Conservation (phyloP, 257 asterid genomes). For the Solanum rostratum region DNA sequence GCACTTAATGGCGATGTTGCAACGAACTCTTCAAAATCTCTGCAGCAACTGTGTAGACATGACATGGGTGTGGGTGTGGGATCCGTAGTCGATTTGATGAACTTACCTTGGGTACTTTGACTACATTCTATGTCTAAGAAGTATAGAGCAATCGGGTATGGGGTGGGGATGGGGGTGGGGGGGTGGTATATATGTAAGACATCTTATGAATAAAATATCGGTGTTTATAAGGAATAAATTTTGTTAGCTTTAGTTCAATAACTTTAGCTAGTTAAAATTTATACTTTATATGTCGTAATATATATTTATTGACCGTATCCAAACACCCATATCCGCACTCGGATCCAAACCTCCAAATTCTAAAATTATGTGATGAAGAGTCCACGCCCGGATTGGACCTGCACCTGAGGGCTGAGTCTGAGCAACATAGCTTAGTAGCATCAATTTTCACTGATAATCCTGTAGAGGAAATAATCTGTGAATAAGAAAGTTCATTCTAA, state of each 20-base stretch:
- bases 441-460: not conserved
- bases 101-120: not conserved
- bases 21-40: not conserved
- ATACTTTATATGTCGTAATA: not conserved
- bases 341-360: not conserved
- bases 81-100: not conserved
- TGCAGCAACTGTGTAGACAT: not conserved
- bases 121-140: not conserved
- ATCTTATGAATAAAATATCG: not conserved
- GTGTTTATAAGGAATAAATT: not conserved
- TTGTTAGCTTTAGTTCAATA: not conserved
- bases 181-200: too few species aligned
- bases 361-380: not conserved
- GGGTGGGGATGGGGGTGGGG: too few species aligned
- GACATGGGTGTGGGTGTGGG: not conserved
- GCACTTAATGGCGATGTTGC: not conserved
- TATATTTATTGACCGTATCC: not conserved
- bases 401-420: not conserved
- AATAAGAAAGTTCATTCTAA: not conserved
- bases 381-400: not conserved
- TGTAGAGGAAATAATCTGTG: not conserved
- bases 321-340: not conserved
- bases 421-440: not conserved
- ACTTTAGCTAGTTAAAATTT: not conserved
- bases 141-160: not conserved